A percentile compares a stretch with the other conserved stretches of the same genome.
Evolutionary conservation across 768 basidiomycete species (phyloP).

Genomic region (Pleurotus sapidus): DNA sequence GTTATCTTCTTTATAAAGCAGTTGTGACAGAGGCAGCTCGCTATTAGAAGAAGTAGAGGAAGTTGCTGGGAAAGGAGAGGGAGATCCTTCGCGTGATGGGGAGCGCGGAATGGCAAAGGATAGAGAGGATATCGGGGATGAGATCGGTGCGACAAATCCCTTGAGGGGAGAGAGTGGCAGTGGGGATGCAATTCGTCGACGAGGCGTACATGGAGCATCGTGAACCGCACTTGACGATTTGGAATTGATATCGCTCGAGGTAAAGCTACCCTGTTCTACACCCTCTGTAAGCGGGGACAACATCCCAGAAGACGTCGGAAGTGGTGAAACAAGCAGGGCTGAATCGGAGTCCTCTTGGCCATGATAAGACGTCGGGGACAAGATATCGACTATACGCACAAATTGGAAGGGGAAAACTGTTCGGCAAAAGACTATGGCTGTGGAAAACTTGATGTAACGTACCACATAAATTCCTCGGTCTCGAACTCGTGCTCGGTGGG

Average conservation of each 20-base stretch:
- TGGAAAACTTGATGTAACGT: neutral
- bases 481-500: too few species aligned
- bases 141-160: neutral
- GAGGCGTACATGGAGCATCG: neutral
- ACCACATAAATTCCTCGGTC: constrained; percentile 3
- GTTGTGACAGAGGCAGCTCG: neutral
- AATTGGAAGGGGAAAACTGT: neutral
- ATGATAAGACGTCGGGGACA: neutral
- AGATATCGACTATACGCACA: neutral
- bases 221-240: neutral
- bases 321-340: neutral
- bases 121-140: neutral
- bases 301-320: neutral
- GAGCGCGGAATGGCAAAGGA: neutral
- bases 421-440: too few species aligned
- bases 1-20: neutral
- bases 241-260: neutral
- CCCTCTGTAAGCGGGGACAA: neutral
- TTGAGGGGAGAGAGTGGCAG: constrained; percentile 3
- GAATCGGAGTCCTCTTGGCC: constrained; percentile 1
- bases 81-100: neutral
- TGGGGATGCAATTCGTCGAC: neutral
- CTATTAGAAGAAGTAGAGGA: neutral
- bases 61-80: neutral
- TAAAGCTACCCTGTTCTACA: neutral